phyloP scores from a whole-genome alignment of 2,329 filamentous ascomycete species.

The Conoideocrella luteorostrata region DNA sequence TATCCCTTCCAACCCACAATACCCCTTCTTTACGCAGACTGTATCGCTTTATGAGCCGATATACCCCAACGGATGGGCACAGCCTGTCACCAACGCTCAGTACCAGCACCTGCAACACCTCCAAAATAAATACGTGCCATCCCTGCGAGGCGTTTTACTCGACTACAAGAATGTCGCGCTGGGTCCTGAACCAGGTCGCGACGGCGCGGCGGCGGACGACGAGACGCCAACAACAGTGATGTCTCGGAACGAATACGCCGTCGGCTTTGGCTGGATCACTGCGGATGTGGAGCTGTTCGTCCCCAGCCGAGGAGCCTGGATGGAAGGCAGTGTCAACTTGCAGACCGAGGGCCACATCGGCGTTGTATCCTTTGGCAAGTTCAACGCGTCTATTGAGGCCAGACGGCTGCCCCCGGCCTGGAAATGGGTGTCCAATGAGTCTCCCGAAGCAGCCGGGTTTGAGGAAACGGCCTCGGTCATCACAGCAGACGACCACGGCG shows the following conservation, averaged over 20 bases:
- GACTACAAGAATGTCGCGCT: constrained; percentile 65
- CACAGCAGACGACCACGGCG: constrained; percentile 44
- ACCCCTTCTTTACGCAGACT: constrained; percentile 73
- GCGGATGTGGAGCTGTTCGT: constrained; percentile 81
- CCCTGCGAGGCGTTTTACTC: constrained; percentile 67
- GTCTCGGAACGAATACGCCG: constrained; percentile 74
- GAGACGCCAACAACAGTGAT: constrained; percentile 39
- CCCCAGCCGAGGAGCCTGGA: constrained; percentile 63
- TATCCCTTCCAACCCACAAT: constrained; percentile 37
- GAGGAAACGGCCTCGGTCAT: constrained; percentile 36
- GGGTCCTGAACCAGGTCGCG: constrained; percentile 49
- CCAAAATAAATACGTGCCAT: constrained; percentile 68
- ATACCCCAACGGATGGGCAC: constrained; percentile 62
- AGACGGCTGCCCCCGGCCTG: constrained; percentile 69
- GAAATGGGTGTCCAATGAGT: constrained; percentile 65
- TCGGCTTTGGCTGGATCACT: constrained; percentile 81
- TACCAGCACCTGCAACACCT: constrained; percentile 70
- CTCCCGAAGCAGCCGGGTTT: constrained; percentile 30
- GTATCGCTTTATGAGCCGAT: constrained; percentile 75
- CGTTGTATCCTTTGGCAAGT: constrained; percentile 82
- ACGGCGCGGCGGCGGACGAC: constrained; percentile 41
- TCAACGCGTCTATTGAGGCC: constrained; percentile 81
- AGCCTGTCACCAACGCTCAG: constrained; percentile 63
- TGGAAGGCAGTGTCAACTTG: constrained; percentile 78
- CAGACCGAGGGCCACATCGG: constrained; percentile 87